phyloP scores from a whole-genome alignment of 805 yeast genomes.

The Metschnikowia amazonensis region DNA sequence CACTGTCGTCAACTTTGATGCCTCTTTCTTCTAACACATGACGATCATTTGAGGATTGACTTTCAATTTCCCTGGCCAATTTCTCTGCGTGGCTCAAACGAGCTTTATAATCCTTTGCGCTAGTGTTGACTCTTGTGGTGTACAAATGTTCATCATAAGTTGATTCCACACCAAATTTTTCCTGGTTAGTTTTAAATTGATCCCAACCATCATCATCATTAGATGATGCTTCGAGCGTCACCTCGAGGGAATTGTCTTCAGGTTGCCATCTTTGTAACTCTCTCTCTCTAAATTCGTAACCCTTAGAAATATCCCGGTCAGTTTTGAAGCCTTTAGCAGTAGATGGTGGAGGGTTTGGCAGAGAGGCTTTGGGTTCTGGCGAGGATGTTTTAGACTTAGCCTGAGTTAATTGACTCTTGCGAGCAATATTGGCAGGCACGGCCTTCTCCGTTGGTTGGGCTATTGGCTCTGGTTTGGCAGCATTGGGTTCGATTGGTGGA shows the following conservation, averaged over 20 bases:
- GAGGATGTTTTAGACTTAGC: not conserved
- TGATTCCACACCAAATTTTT: conserved; percentile 83
- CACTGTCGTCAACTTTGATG: conserved; percentile 68
- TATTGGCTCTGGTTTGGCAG: not conserved
- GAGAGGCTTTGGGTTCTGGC: conserved; percentile 1
- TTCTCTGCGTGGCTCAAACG: conserved; percentile 67
- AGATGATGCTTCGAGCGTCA: conserved; percentile 35
- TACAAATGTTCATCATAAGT: conserved; percentile 81
- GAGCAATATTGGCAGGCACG: not conserved
- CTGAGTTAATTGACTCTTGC: not conserved
- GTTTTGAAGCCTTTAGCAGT: conserved; percentile 54
- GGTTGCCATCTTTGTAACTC: conserved; percentile 85
- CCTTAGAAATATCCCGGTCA: conserved; percentile 73
- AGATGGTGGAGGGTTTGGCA: not conserved
- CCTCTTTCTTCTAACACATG: conserved; percentile 95
- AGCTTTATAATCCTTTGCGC: conserved; percentile 68
- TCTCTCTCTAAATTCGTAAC: conserved; percentile 52
- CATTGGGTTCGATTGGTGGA: not conserved
- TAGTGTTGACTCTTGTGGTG: conserved; percentile 70
- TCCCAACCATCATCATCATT: conserved; percentile 59
- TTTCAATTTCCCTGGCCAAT: conserved; percentile 81
- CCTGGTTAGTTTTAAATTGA: conserved; percentile 88
- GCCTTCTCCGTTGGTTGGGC: not conserved
- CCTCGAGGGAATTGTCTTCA: conserved; percentile 41
- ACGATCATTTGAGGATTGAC: conserved; percentile 57